Percentiles rank a stretch among this genome's conserved stretches.
These are phyloP conservation scores for Neurospora sp. DNA, from an alignment of 495 filamentous ascomycete genomes.

Conservation along the genomic window DNA sequence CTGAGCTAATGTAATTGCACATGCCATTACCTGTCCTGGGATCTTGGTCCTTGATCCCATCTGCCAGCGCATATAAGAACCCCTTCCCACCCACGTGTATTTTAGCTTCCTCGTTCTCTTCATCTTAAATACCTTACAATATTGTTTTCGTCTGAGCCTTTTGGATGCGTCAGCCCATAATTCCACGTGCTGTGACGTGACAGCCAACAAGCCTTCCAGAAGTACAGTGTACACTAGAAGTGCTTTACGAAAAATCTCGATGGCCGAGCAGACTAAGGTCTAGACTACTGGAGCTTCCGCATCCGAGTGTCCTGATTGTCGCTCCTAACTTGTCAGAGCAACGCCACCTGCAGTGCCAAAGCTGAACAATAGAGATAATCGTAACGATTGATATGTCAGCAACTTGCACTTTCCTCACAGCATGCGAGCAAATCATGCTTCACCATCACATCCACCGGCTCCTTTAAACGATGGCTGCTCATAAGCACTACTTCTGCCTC, in stretches of 20 bases:
- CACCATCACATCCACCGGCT: background rate
- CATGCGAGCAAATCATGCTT: background rate
- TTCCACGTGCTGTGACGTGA: background rate
- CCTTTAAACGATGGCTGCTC: background rate
- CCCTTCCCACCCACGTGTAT: background rate
- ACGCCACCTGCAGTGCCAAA: background rate
- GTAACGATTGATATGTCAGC: background rate
- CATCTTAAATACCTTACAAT: background rate
- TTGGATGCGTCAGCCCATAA: background rate
- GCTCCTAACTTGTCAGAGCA: background rate
- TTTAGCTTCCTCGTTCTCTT: background rate
- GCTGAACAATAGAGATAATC: background rate
- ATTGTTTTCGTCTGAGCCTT: background rate
- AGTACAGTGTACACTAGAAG: no score
- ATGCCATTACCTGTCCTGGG: background rate
- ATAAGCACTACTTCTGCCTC: background rate
- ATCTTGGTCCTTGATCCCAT: background rate
- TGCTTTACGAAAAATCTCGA: no score
- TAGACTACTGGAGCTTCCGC: no score
- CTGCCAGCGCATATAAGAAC: background rate
- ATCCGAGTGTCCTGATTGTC: no score
- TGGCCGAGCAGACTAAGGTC: no score
- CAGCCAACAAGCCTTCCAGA: no score
- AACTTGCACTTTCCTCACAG: background rate
- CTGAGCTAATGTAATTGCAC: no score